Percentiles rank a stretch among this genome's conserved stretches.
These are phyloP conservation scores for Cornus kousa DNA, from an alignment of 148 eudicot genomes.

Conservation along the genomic window DNA sequence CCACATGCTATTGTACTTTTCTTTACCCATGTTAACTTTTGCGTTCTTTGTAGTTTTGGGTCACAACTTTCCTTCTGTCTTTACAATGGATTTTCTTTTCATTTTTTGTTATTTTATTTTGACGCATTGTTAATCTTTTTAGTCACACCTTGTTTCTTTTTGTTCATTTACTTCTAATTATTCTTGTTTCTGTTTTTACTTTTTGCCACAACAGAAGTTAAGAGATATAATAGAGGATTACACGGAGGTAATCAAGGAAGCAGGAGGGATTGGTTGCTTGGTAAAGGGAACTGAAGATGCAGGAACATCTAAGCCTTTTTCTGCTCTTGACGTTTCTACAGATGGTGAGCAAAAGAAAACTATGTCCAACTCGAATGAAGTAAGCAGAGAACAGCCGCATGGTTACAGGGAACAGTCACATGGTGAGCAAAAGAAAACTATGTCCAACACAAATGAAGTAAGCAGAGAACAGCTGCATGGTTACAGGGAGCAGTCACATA, in stretches of 20 bases:
- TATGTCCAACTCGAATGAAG: conserved; percentile 16
- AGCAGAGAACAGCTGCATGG: conserved; percentile 24
- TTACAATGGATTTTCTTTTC: not conserved
- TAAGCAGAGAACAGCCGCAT: conserved; percentile 22
- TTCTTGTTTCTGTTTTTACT: too few relatives aligned
- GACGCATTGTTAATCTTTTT: not conserved
- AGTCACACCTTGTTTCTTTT: conserved; percentile 1
- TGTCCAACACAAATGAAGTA: conserved; percentile 17
- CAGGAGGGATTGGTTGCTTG: conserved; percentile 61
- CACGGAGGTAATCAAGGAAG: conserved; percentile 72
- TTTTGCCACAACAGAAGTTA: conserved; percentile 49
- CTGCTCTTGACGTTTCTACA: conserved; percentile 20
- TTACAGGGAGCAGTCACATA: conserved; percentile 20
- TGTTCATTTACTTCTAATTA: not conserved
- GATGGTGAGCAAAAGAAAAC: conserved; percentile 22
- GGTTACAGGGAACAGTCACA: conserved; percentile 25
- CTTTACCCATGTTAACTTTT: not conserved
- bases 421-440: conserved; percentile 17
- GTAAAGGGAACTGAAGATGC: conserved; percentile 36
- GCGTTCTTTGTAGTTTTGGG: not conserved
- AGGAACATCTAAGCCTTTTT: conserved; percentile 28
- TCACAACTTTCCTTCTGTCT: not conserved
- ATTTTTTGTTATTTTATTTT: not conserved
- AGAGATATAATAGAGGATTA: conserved; percentile 87
- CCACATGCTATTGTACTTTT: too few relatives aligned